Conservation (phyloP, 78 protist genomes). For the Polysphondylium violaceum region DNA sequence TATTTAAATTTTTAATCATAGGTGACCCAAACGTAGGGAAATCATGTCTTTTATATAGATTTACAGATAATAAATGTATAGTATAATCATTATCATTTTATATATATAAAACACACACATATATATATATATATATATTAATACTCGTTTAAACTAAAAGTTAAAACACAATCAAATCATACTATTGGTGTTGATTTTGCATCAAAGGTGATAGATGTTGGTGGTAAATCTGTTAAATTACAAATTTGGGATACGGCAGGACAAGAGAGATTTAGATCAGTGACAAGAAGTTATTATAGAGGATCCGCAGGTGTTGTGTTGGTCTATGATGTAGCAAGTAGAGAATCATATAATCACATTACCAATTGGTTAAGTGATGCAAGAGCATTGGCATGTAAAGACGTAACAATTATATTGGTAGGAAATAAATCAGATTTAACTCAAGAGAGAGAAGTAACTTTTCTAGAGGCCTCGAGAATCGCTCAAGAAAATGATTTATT, state of each 20-base stretch:
- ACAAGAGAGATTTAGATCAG: slow-evolving; percentile 86
- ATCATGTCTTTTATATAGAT: slow-evolving; percentile 72
- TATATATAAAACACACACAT: neutral
- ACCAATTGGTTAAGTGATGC: slow-evolving; percentile 94
- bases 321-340: slow-evolving; percentile 89
- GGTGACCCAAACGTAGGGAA: slow-evolving; percentile 76
- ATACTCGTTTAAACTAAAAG: slow-evolving; percentile 13
- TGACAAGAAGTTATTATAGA: slow-evolving; percentile 89
- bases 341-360: slow-evolving; percentile 88
- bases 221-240: slow-evolving; percentile 85
- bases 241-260: slow-evolving; percentile 94
- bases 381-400: slow-evolving; percentile 73
- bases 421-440: slow-evolving; percentile 87
- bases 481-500: slow-evolving; percentile 87
- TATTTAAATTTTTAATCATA: slow-evolving; percentile 69
- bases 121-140: no score
- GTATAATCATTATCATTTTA: no score
- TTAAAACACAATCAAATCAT: slow-evolving; percentile 85
- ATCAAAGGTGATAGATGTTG: slow-evolving; percentile 85
- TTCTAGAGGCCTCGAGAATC: slow-evolving; percentile 83
- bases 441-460: slow-evolving; percentile 84
- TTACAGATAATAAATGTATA: slow-evolving; percentile 80
- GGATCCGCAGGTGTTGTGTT: slow-evolving; percentile 96
- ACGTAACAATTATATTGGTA: slow-evolving; percentile 85
- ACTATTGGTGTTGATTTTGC: slow-evolving; percentile 98